Evolutionary conservation across 1,284 basidiomycete species (phyloP).

Genomic region (Ustilago shanxiensis): DNA sequence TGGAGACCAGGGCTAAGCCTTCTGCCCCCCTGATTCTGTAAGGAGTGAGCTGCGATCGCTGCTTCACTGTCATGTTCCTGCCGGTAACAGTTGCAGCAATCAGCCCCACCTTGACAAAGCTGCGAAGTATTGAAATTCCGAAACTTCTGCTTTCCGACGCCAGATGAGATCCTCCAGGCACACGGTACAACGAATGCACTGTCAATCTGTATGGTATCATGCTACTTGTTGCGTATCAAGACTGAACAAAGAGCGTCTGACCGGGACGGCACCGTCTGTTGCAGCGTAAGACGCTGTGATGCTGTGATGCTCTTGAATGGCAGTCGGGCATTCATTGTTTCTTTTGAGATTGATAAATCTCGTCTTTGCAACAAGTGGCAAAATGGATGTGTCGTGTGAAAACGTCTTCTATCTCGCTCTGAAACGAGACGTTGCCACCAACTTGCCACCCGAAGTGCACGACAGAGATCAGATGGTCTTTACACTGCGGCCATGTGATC

Average conservation of each 20-base stretch:
- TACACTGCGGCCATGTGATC: background rate
- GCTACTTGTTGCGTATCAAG: too few species aligned
- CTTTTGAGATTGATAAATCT: background rate
- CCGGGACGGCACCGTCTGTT: background rate
- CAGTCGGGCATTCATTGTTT: background rate
- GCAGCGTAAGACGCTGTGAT: slow-evolving; percentile 2
- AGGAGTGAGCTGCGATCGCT: background rate
- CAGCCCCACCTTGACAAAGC: slow-evolving; percentile 1
- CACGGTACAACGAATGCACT: background rate
- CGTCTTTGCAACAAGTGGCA: background rate
- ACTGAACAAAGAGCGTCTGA: too few species aligned
- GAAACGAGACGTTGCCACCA: background rate
- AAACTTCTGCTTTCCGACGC: too few species aligned
- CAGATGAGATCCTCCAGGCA: background rate
- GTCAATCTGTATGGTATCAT: too few species aligned
- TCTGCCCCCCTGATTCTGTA: background rate
- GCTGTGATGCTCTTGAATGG: background rate
- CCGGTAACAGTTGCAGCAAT: background rate
- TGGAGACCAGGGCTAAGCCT: background rate
- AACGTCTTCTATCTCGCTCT: background rate
- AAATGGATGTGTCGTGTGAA: background rate
- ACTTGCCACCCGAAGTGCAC: background rate
- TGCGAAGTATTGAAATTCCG: too few species aligned
- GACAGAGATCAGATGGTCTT: background rate
- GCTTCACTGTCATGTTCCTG: background rate